These are phyloP conservation scores for Claviceps sp. DNA, from an alignment of 2,329 filamentous ascomycete species.

Conservation along the genomic window DNA sequence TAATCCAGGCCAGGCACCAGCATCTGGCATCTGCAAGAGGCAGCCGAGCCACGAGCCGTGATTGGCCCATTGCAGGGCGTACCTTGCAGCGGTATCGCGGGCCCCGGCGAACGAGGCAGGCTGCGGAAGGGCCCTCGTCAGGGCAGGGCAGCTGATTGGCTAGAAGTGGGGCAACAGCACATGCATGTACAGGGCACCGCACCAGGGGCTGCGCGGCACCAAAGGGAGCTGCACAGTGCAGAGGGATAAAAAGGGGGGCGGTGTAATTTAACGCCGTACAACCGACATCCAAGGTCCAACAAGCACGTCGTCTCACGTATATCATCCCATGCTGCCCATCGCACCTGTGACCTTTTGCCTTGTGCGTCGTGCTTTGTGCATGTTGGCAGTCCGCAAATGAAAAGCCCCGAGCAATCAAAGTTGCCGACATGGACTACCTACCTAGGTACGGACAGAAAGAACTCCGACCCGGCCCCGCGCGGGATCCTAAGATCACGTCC, in stretches of 20 bases:
- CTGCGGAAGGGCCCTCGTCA: conserved; percentile 2
- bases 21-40: neutral
- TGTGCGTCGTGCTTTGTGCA: no score
- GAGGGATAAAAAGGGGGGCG: neutral
- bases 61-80: conserved; percentile 1
- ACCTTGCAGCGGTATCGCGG: conserved; percentile 4
- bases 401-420: no score
- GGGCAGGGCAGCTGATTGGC: conserved; percentile 1
- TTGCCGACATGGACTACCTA: neutral
- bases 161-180: neutral
- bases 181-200: neutral
- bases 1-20: no score
- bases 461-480: neutral
- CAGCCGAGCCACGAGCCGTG: neutral
- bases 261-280: conserved; percentile 5
- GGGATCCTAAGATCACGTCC: neutral
- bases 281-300: neutral
- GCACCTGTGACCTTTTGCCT: no score
- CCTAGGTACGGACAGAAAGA: neutral
- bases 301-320: no score
- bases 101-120: conserved; percentile 9
- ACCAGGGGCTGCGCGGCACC: neutral
- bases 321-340: no score
- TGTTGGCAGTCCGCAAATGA: no score
- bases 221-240: neutral